phyloP scores from a whole-genome alignment of 2,329 filamentous ascomycete species.

The Trichoderma arundinaceum region DNA sequence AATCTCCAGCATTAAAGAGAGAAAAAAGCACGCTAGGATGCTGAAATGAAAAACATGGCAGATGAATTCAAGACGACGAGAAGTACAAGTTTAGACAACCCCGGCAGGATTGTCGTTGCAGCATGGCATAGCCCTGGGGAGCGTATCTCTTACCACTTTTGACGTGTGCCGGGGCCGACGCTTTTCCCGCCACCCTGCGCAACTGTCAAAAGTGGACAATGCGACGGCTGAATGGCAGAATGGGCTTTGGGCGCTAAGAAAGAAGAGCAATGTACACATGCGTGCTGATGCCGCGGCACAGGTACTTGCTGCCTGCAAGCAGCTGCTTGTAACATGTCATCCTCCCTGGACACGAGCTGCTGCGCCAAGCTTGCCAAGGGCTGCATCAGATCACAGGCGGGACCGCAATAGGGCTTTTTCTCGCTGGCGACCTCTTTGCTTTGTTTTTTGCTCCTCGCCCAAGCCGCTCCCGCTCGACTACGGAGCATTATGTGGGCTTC shows the following conservation, averaged over 20 bases:
- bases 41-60: too few relatives aligned
- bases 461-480: too few relatives aligned
- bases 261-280: neutral
- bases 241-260: neutral
- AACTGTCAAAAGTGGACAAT: neutral
- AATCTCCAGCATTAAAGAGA: neutral
- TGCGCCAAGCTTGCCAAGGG: conserved; percentile 1
- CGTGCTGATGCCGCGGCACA: neutral
- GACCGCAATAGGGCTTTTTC: neutral
- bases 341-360: too few relatives aligned
- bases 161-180: too few relatives aligned
- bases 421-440: neutral
- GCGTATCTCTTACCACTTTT: conserved; percentile 19
- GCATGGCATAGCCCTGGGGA: conserved; percentile 8
- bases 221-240: conserved; percentile 10
- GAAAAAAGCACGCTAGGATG: neutral
- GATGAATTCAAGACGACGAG: too few relatives aligned
- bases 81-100: too few relatives aligned
- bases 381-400: neutral
- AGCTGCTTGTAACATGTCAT: neutral
- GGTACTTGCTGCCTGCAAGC: neutral
- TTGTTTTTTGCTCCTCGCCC: too few relatives aligned
- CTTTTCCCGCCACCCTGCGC: neutral
- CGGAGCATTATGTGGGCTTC: too few relatives aligned
- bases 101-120: neutral